phyloP scores from a whole-genome alignment of 106 monocot genomes.

The Posidonia australis region DNA sequence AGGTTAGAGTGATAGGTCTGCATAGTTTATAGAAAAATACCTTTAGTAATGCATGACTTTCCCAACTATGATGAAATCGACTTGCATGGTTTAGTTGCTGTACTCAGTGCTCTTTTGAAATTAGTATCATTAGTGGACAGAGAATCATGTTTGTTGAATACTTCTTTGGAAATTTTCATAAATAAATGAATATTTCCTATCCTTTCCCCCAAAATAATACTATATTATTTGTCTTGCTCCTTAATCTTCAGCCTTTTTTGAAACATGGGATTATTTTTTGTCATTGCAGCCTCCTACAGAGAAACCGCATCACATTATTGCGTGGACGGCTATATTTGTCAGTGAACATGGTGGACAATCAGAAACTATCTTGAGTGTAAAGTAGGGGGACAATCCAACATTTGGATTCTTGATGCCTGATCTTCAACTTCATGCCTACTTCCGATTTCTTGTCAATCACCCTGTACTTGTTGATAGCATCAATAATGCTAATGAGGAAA shows the following conservation, averaged over 20 bases:
- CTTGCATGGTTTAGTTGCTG: too few species aligned
- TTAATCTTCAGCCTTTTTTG: background rate
- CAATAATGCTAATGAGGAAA: conserved; percentile 4
- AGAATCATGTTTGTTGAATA: too few species aligned
- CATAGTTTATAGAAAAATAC: conserved; percentile 7
- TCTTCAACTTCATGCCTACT: conserved; percentile 77
- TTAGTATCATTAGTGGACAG: too few species aligned
- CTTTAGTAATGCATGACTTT: background rate
- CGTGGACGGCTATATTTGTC: conserved; percentile 81
- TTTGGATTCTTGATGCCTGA: conserved; percentile 99
- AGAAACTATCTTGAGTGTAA: conserved; percentile 87
- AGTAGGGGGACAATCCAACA: conserved; percentile 86
- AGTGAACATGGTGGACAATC: conserved; percentile 84
- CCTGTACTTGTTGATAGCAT: conserved; percentile 43
- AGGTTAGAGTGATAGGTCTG: conserved; percentile 28
- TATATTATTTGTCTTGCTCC: background rate
- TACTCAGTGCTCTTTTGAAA: too few species aligned
- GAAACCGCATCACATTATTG: conserved; percentile 90
- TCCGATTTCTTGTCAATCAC: conserved; percentile 73
- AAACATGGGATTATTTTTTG: conserved; percentile 1
- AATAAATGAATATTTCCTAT: too few species aligned
- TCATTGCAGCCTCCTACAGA: conserved; percentile 81
- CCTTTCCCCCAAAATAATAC: too few species aligned
- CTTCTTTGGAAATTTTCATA: too few species aligned
- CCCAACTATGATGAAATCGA: too few species aligned